Percentiles rank a stretch among this genome's conserved stretches.
These are phyloP conservation scores for Termitomyces sp. DNA, from an alignment of 768 basidiomycete genomes.

Conservation along the genomic window DNA sequence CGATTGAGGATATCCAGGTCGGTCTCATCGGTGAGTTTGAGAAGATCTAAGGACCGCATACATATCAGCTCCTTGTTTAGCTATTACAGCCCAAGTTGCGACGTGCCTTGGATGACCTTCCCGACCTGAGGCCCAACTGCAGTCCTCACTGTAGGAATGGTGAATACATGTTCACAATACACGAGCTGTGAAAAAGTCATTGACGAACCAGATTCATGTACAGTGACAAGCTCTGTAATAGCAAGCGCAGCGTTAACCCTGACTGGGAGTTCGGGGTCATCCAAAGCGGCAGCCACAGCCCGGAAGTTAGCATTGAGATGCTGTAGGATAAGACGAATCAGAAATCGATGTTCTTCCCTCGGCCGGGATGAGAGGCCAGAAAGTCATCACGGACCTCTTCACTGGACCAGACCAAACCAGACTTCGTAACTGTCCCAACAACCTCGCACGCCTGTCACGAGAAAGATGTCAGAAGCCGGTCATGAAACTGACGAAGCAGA, in stretches of 20 bases:
- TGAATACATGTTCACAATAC: neutral
- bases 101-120: constrained; percentile 80
- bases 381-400: constrained; percentile 48
- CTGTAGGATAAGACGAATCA: constrained; percentile 30
- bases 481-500: constrained; percentile 3
- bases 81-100: neutral
- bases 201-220: constrained; percentile 58
- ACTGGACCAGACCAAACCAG: constrained; percentile 64
- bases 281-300: constrained; percentile 63
- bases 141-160: constrained; percentile 48
- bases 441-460: constrained; percentile 71
- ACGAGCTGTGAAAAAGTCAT: neutral
- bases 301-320: constrained; percentile 63
- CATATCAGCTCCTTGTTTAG: neutral
- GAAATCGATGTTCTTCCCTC: neutral
- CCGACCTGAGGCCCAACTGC: constrained; percentile 77
- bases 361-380: too few relatives aligned
- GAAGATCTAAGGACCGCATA: constrained; percentile 52
- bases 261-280: constrained; percentile 80
- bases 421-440: constrained; percentile 69
- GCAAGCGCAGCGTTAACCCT: constrained; percentile 82
- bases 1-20: constrained; percentile 83
- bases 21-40: constrained; percentile 88
- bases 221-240: constrained; percentile 70
- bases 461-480: constrained; percentile 4